These are phyloP conservation scores for Mycothermus thermophilus DNA, from an alignment of 495 filamentous ascomycete genomes.

Conservation along the genomic window DNA sequence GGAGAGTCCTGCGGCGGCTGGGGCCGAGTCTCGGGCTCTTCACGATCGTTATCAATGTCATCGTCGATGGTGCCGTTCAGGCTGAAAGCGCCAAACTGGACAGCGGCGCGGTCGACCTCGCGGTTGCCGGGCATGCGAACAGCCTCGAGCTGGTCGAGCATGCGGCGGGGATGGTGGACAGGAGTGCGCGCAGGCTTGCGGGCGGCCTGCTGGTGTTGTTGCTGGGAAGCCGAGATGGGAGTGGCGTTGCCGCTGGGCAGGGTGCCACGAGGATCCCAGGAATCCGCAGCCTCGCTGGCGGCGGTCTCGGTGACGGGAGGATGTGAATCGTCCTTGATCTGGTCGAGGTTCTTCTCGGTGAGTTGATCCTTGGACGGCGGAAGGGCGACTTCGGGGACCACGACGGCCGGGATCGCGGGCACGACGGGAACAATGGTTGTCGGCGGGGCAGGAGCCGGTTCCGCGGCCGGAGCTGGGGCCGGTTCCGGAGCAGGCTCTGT, in stretches of 20 bases:
- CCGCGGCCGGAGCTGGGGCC: constrained; percentile 7
- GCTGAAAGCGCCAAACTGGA: constrained; percentile 95
- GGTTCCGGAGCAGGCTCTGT: constrained; percentile 18
- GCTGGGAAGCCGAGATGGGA: constrained; percentile 41
- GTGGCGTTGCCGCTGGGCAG: constrained; percentile 35
- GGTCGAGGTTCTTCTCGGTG: constrained; percentile 83
- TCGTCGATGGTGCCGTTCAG: constrained; percentile 62
- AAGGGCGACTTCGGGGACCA: constrained; percentile 40
- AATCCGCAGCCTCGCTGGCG: constrained; percentile 82
- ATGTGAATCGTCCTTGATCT: constrained; percentile 64
- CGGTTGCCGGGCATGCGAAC: constrained; percentile 99
- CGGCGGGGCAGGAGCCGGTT: constrained; percentile 4
- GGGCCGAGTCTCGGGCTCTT: constrained; percentile 86
- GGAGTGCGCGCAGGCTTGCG: constrained; percentile 63
- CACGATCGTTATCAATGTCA: constrained; percentile 85
- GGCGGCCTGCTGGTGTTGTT: constrained; percentile 41
- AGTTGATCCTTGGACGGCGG: constrained; percentile 68
- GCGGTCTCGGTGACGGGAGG: constrained; percentile 66
- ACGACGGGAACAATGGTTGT: constrained; percentile 13
- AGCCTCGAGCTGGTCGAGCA: constrained; percentile 89
- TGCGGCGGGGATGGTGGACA: constrained; percentile 57
- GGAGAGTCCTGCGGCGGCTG: constrained; percentile 93
- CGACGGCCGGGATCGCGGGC: constrained; percentile 21
- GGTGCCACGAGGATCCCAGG: constrained; percentile 52
- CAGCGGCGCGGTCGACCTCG: constrained; percentile 81